phyloP scores from a whole-genome alignment of 192 early-diverging fungal species.

The Fimicolochytrium jonesii region DNA sequence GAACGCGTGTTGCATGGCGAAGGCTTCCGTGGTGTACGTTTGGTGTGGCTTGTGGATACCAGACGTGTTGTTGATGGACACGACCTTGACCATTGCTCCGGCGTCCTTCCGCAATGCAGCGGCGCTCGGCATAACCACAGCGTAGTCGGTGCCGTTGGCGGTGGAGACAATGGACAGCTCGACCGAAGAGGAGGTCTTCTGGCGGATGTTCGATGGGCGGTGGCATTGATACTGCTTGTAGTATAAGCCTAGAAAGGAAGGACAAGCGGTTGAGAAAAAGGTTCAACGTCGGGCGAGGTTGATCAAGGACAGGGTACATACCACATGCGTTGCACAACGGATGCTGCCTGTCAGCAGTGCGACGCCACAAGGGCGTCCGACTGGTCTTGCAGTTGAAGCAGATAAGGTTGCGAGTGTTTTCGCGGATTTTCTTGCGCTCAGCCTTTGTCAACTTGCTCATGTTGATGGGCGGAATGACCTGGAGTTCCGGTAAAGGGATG shows the following conservation, averaged over 20 bases:
- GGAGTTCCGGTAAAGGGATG: too few relatives aligned
- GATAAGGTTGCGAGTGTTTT: constrained; percentile 39
- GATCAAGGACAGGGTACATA: too few relatives aligned
- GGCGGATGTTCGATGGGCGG: constrained; percentile 33
- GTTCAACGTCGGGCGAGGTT: too few relatives aligned
- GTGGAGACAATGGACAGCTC: neutral
- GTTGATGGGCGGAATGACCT: neutral
- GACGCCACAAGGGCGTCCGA: constrained; percentile 74
- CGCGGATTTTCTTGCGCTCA: constrained; percentile 37
- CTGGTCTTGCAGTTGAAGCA: constrained; percentile 77
- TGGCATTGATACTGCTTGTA: constrained; percentile 45
- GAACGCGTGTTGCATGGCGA: too few relatives aligned
- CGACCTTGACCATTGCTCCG: neutral
- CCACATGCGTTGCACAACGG: constrained; percentile 89
- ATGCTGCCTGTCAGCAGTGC: constrained; percentile 68
- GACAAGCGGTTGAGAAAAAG: too few relatives aligned
- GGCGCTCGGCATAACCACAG: neutral
- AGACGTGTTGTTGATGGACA: neutral
- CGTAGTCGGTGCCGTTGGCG: neutral
- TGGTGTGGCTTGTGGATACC: neutral
- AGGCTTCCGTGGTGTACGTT: too few relatives aligned
- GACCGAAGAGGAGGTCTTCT: neutral
- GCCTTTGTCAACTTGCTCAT: constrained; percentile 26
- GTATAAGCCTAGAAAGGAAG: constrained; percentile 32
- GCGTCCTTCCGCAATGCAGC: neutral